Evolutionary conservation across 192 early-diverging fungal species (phyloP), one percentile per base, ranked within the genome.

Genomic region (Coemansia sp.): DNA sequence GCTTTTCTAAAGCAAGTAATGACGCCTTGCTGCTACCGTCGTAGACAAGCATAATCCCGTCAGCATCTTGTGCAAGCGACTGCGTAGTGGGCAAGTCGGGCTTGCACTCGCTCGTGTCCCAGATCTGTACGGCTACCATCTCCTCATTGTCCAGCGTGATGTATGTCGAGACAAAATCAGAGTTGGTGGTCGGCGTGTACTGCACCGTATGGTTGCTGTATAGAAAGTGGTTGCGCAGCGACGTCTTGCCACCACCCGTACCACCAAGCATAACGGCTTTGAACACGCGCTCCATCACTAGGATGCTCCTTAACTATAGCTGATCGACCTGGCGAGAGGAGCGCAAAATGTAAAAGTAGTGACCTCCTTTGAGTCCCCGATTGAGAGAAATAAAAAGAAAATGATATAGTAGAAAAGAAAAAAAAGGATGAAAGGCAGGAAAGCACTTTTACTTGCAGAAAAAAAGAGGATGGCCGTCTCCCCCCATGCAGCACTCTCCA

Each of bases 111-210:
- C 66, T 65, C 1, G 81, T 83, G 73, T 83, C 81, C 81, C 81
- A 83, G 58, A 83, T 75, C 57, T 83, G 81, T 18, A 83, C 68
- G 3, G 81, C 76, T 5, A 67, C 63, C 58, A 76, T 63, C 4
- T 69, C 69, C 31, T 58, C 66, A 24, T 11, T 39, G 38, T 72
- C 64, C 24, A 75, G 70, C 34, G 65, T 34, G 2, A 78, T 62
- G 41, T 71, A 71, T 13, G 81, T 78, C 27, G 81, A 77, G 12
- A 83, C 73, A 75, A 83, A 83, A 70, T 83, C 81, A 4, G 81
- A 68, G 39, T 69, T 83, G 3, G 39, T 53, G 0, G 81, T 83
- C 2, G 73, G 66, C 43, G 66, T 43, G 62, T 75, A 64, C 33
- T 67, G 62, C 73, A 73, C 75, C 47, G 81, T 67, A 61, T 70